Percentiles rank a stretch among this genome's conserved stretches.
Evolutionary conservation across 2,329 filamentous ascomycete genomes (phyloP).

Genomic region (Calonectria multiphialidica): DNA sequence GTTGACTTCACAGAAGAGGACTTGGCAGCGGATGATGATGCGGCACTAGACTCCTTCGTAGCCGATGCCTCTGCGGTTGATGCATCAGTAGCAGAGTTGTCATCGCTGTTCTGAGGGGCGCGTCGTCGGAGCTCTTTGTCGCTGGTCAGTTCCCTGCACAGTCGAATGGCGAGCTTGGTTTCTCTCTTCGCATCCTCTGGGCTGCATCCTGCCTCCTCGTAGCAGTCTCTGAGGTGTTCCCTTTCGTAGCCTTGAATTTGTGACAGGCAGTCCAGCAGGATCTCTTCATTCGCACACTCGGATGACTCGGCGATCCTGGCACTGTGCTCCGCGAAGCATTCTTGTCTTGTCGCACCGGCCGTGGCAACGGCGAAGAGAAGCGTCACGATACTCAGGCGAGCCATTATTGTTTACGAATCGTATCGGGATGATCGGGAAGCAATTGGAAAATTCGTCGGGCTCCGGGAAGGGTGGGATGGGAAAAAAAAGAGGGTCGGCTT

Average conservation of each 20-base stretch:
- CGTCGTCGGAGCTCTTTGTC: background rate
- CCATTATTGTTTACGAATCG: background rate
- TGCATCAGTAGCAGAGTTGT: background rate
- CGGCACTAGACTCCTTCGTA: background rate
- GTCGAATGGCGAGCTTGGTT: background rate
- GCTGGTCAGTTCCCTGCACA: background rate
- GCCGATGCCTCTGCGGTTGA: background rate
- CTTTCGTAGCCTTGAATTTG: background rate
- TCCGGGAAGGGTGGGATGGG: background rate
- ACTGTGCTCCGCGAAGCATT: background rate
- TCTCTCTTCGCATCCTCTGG: background rate
- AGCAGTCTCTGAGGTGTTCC: background rate
- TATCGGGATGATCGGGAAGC: slow-evolving; percentile 1
- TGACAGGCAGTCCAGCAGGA: background rate
- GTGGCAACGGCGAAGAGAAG: background rate
- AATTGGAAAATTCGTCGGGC: background rate
- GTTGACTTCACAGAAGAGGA: background rate
- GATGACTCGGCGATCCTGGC: background rate
- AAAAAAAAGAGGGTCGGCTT: slow-evolving; percentile 1
- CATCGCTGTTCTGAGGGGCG: background rate
- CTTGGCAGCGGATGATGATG: background rate
- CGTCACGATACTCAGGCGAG: background rate
- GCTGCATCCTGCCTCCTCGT: background rate
- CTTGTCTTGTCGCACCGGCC: background rate
- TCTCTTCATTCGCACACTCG: background rate